Evolutionary conservation across 139 green algal genomes (phyloP), one percentile per base, ranked within the genome.

Genomic region (Chlorella sorokiniana): DNA sequence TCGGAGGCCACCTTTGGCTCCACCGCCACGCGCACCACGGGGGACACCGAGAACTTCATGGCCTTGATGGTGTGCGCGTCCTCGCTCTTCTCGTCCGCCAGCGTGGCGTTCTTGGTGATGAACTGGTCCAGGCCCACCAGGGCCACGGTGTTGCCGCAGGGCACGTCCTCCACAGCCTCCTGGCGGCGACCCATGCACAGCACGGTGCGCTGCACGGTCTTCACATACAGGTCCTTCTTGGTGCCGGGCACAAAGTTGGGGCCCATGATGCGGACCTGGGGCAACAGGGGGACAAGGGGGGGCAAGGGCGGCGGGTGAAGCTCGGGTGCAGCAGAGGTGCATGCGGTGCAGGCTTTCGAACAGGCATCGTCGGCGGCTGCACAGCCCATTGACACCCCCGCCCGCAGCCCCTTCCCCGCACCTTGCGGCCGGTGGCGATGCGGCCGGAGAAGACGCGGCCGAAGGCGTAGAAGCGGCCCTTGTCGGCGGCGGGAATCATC

Each of bases 211-310:
- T 99, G 96, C 85, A 99, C 94, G 38, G 93, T 94, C 95, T 99
- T 99, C 82, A 95, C 90, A 92, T 97, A 98, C 85, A 99, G 93
- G 86, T 99, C 96, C 95, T 99, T 99, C 96, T 99, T 99, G 81
- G 92, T 79, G 89, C 96, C 96, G 45, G 96, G 95, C 62, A 98
- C 90, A 82, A 98, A 99, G 94, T 99, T 99, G 87, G 96, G 92
- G 81, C 96, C 96, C 94, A 99, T 95, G 90, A 99, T 99, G 89
- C 96, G 96, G n/a, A 96, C 94, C 91, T 97, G 93, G 72, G 86
- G 81, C 41, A 27, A 1, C 31, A 42, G n/a, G 2, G 33, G 70
- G 44, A 33, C 4, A 7, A 31, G 31, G 14, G 45, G 10, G 45
- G 48, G 45, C 22, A 1, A 2, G 38, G n/a, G 51, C 3, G 22